A percentile compares a stretch with the other conserved stretches of the same genome.
Conservation (phyloP, 1,284 basidiomycete genomes). For the Cryptococcus hybrid region DNA sequence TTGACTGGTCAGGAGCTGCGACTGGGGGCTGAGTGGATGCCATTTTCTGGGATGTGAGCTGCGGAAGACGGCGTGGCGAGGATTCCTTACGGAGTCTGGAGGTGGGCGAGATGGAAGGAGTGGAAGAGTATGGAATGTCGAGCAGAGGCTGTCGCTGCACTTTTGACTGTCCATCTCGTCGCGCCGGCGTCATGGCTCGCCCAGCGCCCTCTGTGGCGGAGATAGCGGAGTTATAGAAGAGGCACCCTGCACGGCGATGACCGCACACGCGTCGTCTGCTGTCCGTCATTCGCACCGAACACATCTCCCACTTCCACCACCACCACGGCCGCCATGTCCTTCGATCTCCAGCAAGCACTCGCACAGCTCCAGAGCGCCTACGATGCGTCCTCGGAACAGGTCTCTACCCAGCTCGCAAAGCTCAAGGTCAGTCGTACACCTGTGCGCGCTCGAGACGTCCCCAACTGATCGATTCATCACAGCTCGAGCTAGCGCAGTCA, state of each 20-base stretch:
- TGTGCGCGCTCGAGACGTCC: neutral
- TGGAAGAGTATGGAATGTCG: no score
- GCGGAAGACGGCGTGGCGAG: no score
- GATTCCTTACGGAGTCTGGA: no score
- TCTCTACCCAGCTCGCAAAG: constrained; percentile 32
- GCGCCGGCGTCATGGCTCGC: neutral
- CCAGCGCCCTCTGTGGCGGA: neutral
- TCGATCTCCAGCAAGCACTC: constrained; percentile 39
- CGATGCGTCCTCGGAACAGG: constrained; percentile 28
- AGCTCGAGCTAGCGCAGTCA: constrained; percentile 48
- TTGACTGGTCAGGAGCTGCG: constrained; percentile 17
- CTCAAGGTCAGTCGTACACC: constrained; percentile 37
- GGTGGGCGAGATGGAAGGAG: no score
- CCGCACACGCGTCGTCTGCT: constrained; percentile 5
- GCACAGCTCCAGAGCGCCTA: constrained; percentile 37
- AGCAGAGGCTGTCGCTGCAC: no score
- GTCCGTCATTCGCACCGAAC: neutral
- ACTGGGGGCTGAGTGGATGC: constrained; percentile 20
- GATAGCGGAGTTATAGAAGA: neutral
- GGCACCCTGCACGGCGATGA: neutral
- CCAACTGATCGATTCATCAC: constrained; percentile 2
- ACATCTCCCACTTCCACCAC: neutral
- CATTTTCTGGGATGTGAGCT: constrained; percentile 20
- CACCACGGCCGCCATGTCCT: constrained; percentile 30
- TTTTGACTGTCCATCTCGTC: neutral